Conservation (phyloP, 192 early-diverging fungal species). For the Lunasporangiospora selenospora region DNA sequence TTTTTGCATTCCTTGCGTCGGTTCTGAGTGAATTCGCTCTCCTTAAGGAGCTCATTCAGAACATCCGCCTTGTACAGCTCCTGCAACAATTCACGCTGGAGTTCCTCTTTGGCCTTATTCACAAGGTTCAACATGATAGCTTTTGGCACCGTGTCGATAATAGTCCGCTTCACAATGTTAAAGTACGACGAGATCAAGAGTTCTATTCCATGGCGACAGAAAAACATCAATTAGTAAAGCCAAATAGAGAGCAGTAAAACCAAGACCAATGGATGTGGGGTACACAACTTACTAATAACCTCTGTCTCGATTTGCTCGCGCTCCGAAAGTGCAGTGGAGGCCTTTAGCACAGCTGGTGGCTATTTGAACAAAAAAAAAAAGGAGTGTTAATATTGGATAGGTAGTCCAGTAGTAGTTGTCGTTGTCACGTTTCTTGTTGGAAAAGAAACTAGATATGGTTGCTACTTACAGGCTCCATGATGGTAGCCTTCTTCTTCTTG, state of each 20-base stretch:
- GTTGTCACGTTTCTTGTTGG: neutral
- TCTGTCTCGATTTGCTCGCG: constrained; percentile 95
- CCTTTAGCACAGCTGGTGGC: constrained; percentile 88
- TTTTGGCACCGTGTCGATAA: constrained; percentile 95
- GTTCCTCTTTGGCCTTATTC: constrained; percentile 78
- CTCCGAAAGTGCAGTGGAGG: constrained; percentile 90
- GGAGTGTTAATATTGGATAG: constrained; percentile 1
- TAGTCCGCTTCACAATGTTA: constrained; percentile 95
- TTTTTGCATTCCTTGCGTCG: constrained; percentile 92
- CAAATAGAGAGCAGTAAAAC: neutral
- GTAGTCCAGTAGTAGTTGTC: neutral
- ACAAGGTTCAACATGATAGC: constrained; percentile 97
- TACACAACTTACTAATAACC: constrained; percentile 93
- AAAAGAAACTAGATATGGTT: neutral
- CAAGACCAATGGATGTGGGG: too few relatives aligned
- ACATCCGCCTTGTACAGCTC: constrained; percentile 95
- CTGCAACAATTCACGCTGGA: constrained; percentile 89
- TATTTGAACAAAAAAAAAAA: constrained; percentile 25
- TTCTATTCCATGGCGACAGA: too few relatives aligned
- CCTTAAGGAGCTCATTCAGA: constrained; percentile 89
- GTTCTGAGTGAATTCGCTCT: constrained; percentile 86
- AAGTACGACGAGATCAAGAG: constrained; percentile 97
- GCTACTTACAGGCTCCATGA: constrained; percentile 65
- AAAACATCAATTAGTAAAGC: too few relatives aligned
- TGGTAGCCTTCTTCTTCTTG: constrained; percentile 69